Conservation (phyloP, 2,329 filamentous ascomycete genomes). For the Immersiporthe knoxdaviesiana region DNA sequence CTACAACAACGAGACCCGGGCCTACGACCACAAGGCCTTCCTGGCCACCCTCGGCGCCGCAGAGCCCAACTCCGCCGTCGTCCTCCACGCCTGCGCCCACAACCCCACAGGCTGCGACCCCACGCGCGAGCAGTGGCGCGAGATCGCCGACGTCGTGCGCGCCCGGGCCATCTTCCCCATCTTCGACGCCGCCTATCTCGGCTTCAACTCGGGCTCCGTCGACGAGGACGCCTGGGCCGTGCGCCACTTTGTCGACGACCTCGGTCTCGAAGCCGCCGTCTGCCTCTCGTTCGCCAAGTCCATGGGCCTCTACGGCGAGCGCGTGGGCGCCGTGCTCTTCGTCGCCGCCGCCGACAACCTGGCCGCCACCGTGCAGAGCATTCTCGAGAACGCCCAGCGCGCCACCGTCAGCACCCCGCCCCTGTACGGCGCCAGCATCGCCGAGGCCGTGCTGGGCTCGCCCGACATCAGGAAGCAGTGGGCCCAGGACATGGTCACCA, state of each 20-base stretch:
- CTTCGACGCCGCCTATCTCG: slow-evolving; percentile 41
- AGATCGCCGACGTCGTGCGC: slow-evolving; percentile 34
- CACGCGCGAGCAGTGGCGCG: slow-evolving; percentile 39
- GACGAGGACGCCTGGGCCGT: slow-evolving; percentile 40
- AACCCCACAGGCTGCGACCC: slow-evolving; percentile 49
- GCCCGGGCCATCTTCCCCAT: slow-evolving; percentile 36
- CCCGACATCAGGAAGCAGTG: slow-evolving; percentile 38
- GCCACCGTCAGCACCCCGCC: slow-evolving; percentile 43
- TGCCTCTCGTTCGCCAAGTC: slow-evolving; percentile 67
- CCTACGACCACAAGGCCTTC: slow-evolving; percentile 40
- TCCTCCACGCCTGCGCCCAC: slow-evolving; percentile 48
- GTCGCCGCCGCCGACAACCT: slow-evolving; percentile 32
- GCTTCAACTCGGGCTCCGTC: slow-evolving; percentile 38
- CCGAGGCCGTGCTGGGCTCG: slow-evolving; percentile 38
- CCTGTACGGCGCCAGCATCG: slow-evolving; percentile 42
- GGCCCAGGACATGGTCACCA: slow-evolving; percentile 41
- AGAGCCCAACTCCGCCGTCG: slow-evolving; percentile 35
- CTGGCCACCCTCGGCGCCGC: slow-evolving; percentile 36
- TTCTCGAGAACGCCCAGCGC: slow-evolving; percentile 40
- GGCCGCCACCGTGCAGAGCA: slow-evolving; percentile 33
- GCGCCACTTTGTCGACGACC: slow-evolving; percentile 38
- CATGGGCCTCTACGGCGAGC: slow-evolving; percentile 51
- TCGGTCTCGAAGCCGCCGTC: slow-evolving; percentile 54
- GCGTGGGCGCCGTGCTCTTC: slow-evolving; percentile 39
- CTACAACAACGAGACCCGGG: slow-evolving; percentile 41